Conservation (phyloP, 2,329 filamentous ascomycete genomes). For the Cryphonectria nitschkei region DNA sequence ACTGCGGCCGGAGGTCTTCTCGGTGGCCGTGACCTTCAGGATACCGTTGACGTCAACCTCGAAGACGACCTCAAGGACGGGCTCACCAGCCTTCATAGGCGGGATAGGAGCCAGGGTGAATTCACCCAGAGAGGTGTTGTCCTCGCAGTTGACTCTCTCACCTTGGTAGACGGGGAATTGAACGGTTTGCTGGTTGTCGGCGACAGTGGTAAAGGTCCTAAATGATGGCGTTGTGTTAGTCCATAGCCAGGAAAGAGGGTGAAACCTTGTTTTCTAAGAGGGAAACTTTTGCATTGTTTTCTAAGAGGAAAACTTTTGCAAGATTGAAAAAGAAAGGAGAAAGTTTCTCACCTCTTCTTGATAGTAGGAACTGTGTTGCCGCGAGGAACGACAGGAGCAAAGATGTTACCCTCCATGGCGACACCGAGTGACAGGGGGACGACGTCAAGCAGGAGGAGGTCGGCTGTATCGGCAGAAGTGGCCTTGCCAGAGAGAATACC, state of each 20-base stretch:
- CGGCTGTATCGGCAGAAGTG: constrained; percentile 89
- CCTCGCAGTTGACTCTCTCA: constrained; percentile 96
- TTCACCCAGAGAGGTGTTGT: constrained; percentile 97
- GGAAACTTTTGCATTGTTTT: too few species aligned
- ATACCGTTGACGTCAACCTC: constrained; percentile 99
- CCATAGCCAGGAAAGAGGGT: neutral
- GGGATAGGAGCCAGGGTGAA: constrained; percentile 91
- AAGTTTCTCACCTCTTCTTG: constrained; percentile 60
- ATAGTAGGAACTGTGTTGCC: constrained; percentile 76
- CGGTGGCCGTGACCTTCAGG: constrained; percentile 97
- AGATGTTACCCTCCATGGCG: constrained; percentile 99
- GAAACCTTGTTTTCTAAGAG: too few species aligned
- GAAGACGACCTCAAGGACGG: constrained; percentile 96
- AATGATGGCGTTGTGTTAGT: constrained; percentile 15
- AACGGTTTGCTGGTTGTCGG: constrained; percentile 76
- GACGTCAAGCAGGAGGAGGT: constrained; percentile 95
- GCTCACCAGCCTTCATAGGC: constrained; percentile 91
- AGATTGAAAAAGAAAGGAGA: too few species aligned
- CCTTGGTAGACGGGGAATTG: constrained; percentile 92
- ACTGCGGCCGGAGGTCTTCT: constrained; percentile 96
- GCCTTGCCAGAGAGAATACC: constrained; percentile 99
- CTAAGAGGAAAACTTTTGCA: too few species aligned
- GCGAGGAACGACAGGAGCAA: constrained; percentile 87
- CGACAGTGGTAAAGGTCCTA: constrained; percentile 83
- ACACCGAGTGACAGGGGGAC: constrained; percentile 96